Evolutionary conservation across 176 grass and related monocot genomes (phyloP).

Genomic region (Oryza longistaminata): DNA sequence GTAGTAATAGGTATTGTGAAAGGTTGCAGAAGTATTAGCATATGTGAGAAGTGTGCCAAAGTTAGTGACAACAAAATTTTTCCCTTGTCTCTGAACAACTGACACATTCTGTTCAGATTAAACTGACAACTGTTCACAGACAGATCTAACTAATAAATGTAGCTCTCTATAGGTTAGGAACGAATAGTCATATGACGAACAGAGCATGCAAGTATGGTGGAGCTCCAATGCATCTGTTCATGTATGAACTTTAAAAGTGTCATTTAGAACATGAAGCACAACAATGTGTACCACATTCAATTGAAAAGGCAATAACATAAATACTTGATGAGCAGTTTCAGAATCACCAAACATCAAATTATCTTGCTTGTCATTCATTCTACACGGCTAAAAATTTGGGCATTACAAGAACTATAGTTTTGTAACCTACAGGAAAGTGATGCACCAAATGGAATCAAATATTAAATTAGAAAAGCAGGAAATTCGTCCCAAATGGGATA

Average conservation of each 20-base stretch:
- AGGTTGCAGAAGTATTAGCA: neutral
- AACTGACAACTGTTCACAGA: neutral
- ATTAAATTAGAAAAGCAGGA: slow-evolving; percentile 19
- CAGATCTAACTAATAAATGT: neutral
- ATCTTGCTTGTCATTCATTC: neutral
- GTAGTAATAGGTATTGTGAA: neutral
- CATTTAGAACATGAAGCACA: neutral
- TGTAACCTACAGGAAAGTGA: neutral
- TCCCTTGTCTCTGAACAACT: neutral
- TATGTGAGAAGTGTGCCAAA: neutral
- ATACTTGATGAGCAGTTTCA: neutral
- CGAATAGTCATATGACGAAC: neutral
- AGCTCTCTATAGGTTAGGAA: neutral
- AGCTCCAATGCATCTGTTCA: neutral
- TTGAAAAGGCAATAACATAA: neutral
- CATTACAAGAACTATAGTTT: neutral
- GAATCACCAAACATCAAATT: neutral
- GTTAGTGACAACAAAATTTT: neutral
- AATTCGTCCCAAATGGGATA: slow-evolving; percentile 5
- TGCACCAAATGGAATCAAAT: neutral
- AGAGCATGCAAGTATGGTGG: neutral
- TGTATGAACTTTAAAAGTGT: neutral
- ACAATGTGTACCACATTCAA: neutral
- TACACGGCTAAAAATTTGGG: neutral
- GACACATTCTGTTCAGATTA: neutral